Base-by-base conservation (phyloP, 805 yeast species). In the Kockiozyma suomiensis region DNA sequence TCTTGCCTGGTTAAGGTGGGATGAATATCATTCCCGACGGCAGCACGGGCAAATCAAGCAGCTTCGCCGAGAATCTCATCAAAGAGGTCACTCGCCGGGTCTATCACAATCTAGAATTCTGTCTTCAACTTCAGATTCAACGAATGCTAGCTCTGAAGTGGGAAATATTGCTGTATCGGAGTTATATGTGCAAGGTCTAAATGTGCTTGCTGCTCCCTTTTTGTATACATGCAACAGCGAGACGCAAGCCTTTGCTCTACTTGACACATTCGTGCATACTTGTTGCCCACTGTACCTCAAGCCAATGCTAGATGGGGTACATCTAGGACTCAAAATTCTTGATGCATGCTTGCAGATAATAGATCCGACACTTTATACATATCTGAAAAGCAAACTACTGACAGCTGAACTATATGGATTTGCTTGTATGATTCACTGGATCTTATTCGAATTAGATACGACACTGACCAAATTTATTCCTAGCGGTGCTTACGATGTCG, bases 131-230 rank as follows among this genome's bases (percentile, higher is more conserved):
- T 46, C 51, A 1, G 49, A 35, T 4, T 10, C 51, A 4, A 10
- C 23, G 15, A 32, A n/a, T 8, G 5, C 17, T 2, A 25, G 13
- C 32, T 12, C 30, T 17, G 50, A 38, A 8, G 26, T 23, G 10
- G 55, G n/a, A 17, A 50, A 52, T 42, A 47, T 50, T 13, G 46
- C 62, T 5, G 57, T 61, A 10, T 58, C 66, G 6, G 66, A 61
- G 45, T 75, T 78, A 0, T 90, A 90, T 70, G 97, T 91, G n/a
- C 97, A 91, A 71, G 97, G 97, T 1, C 84, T 92, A 87, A 91
- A 91, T 70, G 90, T 91, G 0, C 72, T 91, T 23, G 80, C 87
- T 25, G 97, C 96, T 0, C 97, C 97, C 1, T 82, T 91, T 56
- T 81, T 90, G 17, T 91, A 83, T 70, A 80, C 87, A 0, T 80